Evolutionary conservation across 108 stramenopile species (phyloP).

Genomic region (Nitzschia palea): DNA sequence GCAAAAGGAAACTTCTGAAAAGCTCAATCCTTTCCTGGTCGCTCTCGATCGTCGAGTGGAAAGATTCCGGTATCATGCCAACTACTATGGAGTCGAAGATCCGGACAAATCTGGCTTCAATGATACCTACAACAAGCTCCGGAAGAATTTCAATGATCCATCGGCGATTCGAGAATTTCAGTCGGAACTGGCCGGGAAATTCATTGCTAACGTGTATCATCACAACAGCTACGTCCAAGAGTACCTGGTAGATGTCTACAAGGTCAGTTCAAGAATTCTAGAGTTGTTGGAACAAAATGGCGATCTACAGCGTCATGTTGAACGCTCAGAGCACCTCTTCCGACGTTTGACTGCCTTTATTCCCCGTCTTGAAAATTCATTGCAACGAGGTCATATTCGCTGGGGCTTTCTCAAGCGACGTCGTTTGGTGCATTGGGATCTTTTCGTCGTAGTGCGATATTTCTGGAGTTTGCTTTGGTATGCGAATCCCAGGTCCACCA

Average conservation of each 20-base stretch:
- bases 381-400: slow-evolving; percentile 24
- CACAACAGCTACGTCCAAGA: slow-evolving; percentile 38
- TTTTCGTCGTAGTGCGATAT: slow-evolving; percentile 8
- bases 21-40: slow-evolving; percentile 26
- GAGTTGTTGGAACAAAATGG: not conserved
- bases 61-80: slow-evolving; percentile 18
- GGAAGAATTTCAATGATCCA: slow-evolving; percentile 22
- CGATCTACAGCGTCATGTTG: not conserved
- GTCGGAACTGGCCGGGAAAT: slow-evolving; percentile 11
- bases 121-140: slow-evolving; percentile 17
- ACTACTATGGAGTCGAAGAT: slow-evolving; percentile 29
- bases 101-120: slow-evolving; percentile 23
- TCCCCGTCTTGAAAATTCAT: slow-evolving; percentile 17
- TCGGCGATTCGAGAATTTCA: slow-evolving; percentile 23
- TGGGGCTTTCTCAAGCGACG: slow-evolving; percentile 31
- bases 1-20: not conserved
- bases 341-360: slow-evolving; percentile 19
- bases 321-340: slow-evolving; percentile 6
- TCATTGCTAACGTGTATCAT: slow-evolving; percentile 33
- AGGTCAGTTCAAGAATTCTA: slow-evolving; percentile 18
- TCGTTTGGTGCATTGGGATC: slow-evolving; percentile 10
- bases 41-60: slow-evolving; percentile 19
- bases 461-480: slow-evolving; percentile 30
- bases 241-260: slow-evolving; percentile 29
- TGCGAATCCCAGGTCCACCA: not conserved